Percentiles rank a stretch among this genome's conserved stretches.
phyloP scores from a whole-genome alignment of 345 rosid species.

The Salix udensis region DNA sequence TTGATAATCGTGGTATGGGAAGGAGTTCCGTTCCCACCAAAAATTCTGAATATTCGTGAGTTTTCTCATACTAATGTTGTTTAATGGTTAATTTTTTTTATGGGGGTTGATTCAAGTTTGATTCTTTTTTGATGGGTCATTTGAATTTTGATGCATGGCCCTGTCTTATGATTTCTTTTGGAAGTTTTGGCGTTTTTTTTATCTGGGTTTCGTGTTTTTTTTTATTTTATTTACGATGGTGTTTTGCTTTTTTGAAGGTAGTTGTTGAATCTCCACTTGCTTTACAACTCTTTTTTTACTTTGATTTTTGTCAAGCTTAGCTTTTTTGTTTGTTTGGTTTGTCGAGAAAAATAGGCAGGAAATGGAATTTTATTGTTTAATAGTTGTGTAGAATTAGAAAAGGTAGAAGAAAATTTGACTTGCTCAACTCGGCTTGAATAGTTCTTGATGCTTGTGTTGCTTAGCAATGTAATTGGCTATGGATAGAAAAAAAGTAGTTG shows the following conservation, averaged over 20 bases:
- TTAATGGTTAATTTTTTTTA: too few relatives aligned
- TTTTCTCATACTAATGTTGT: neutral
- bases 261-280: neutral
- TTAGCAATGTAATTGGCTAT: neutral
- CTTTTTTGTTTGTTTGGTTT: neutral
- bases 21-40: slow-evolving; percentile 73
- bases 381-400: neutral
- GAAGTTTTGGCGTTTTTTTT: neutral
- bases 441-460: neutral
- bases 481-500: neutral
- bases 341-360: neutral
- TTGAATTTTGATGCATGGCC: neutral
- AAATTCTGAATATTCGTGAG: slow-evolving; percentile 75
- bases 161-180: neutral
- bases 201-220: neutral
- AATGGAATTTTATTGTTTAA: neutral
- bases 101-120: neutral
- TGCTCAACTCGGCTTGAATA: neutral
- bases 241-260: neutral
- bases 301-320: neutral
- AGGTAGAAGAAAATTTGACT: neutral
- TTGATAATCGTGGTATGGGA: slow-evolving; percentile 97
- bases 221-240: neutral
- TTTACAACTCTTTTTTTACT: neutral
- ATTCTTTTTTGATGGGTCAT: neutral